Evolutionary conservation across 805 yeast species (phyloP).

Genomic region (Pichia nakasei): DNA sequence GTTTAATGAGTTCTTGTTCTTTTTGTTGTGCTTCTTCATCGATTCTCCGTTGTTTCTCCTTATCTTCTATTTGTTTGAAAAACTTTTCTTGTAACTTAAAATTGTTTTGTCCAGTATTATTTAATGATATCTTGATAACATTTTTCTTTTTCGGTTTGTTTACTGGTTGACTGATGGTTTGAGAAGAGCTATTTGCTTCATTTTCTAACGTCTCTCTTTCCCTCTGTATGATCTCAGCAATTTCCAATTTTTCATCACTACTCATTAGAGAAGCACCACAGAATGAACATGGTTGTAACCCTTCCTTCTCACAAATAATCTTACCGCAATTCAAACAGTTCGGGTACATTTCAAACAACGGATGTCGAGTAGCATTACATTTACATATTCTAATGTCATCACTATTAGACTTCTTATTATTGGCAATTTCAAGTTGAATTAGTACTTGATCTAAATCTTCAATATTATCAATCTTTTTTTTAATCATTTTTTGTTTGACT

Average conservation of each 20-base stretch:
- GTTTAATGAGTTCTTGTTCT: conserved; percentile 30
- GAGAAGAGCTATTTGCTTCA: conserved; percentile 9
- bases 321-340: conserved; percentile 93
- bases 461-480: conserved; percentile 41
- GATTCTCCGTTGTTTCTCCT: conserved; percentile 27
- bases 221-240: conserved; percentile 40
- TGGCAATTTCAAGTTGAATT: conserved; percentile 33
- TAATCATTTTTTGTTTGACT: conserved; percentile 17
- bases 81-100: conserved; percentile 62
- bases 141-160: conserved; percentile 28
- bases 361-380: conserved; percentile 85
- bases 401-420: conserved; percentile 3
- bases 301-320: conserved; percentile 84
- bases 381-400: conserved; percentile 38
- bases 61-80: conserved; percentile 50
- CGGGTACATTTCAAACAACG: conserved; percentile 82
- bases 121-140: conserved; percentile 46
- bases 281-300: conserved; percentile 79
- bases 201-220: conserved; percentile 43
- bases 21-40: conserved; percentile 29
- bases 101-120: conserved; percentile 53
- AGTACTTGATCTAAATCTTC: conserved; percentile 44
- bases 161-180: conserved; percentile 4
- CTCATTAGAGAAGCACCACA: conserved; percentile 67
- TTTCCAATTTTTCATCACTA: conserved; percentile 50